Conservation (phyloP, 2,329 filamentous ascomycete species). For the Fusarium robinianum region DNA sequence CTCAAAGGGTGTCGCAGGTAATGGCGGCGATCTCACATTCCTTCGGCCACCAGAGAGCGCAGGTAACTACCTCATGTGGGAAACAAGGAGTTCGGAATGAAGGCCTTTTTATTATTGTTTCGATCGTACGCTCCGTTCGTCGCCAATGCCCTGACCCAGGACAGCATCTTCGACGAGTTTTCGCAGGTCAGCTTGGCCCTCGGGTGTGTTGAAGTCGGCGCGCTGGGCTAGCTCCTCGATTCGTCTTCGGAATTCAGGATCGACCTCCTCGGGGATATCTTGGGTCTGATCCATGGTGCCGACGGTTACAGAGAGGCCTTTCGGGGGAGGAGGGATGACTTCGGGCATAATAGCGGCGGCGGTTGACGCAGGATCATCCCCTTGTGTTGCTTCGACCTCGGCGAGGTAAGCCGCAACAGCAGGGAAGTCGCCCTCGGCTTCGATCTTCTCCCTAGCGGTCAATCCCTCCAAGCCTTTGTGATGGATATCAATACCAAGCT, state of each 20-base stretch:
- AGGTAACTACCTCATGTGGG: constrained; percentile 65
- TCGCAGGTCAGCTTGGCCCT: constrained; percentile 78
- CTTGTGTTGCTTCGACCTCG: constrained; percentile 29
- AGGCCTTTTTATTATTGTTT: constrained; percentile 54
- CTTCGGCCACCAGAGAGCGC: constrained; percentile 54
- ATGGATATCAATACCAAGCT: constrained; percentile 71
- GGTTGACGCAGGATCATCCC: constrained; percentile 38
- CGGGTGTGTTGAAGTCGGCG: constrained; percentile 80
- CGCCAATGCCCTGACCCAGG: constrained; percentile 64
- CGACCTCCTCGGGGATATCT: constrained; percentile 66
- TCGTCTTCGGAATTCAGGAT: constrained; percentile 80
- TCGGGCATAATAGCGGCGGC: constrained; percentile 39
- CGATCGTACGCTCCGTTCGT: constrained; percentile 67
- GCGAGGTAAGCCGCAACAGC: constrained; percentile 27
- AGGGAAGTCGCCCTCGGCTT: constrained; percentile 32
- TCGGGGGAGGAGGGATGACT: constrained; percentile 67
- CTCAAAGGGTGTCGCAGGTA: constrained; percentile 49
- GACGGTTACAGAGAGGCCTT: constrained; percentile 77
- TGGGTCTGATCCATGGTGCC: constrained; percentile 70
- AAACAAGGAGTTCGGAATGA: constrained; percentile 54
- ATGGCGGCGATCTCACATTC: constrained; percentile 56
- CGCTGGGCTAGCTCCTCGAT: constrained; percentile 88
- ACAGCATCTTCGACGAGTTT: constrained; percentile 82
- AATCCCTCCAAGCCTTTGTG: constrained; percentile 73
- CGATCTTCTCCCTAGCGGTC: constrained; percentile 80